phyloP scores from a whole-genome alignment of 257 asterid genomes.

The Fraxinus pennsylvanica region DNA sequence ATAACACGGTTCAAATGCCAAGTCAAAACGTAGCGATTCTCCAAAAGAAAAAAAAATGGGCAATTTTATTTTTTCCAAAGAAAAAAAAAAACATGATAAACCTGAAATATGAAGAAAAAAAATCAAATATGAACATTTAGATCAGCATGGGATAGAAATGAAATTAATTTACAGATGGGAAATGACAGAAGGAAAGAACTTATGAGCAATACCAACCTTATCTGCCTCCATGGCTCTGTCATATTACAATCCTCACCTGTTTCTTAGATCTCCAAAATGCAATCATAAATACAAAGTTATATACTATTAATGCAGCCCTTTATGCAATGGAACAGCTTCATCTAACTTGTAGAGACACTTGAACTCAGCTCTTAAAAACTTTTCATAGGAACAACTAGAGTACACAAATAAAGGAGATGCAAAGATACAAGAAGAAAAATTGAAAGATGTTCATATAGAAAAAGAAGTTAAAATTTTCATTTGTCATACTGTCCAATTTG shows the following conservation, averaged over 20 bases:
- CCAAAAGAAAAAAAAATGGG: background rate
- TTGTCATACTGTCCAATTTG: background rate
- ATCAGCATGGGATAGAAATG: background rate
- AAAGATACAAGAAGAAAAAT: background rate
- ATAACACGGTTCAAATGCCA: background rate
- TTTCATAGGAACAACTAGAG: background rate
- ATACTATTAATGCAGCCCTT: background rate
- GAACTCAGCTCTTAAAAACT: background rate
- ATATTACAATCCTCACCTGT: background rate
- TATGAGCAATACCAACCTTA: slow-evolving; percentile 18
- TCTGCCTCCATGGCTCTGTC: background rate
- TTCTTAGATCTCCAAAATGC: background rate
- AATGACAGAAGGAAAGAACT: background rate
- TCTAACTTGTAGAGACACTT: background rate
- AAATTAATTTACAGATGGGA: background rate
- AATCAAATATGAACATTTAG: background rate
- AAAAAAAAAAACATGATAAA: background rate
- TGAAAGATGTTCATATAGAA: background rate
- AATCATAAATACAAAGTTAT: background rate
- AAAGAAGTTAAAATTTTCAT: background rate
- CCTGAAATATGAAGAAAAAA: background rate
- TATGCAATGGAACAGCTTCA: background rate
- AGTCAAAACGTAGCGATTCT: background rate
- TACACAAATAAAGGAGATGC: background rate
- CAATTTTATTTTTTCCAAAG: background rate